Evolutionary conservation across 345 rosid genomes (phyloP), one percentile per base, ranked within the genome.

Genomic region (Trapa incisa): DNA sequence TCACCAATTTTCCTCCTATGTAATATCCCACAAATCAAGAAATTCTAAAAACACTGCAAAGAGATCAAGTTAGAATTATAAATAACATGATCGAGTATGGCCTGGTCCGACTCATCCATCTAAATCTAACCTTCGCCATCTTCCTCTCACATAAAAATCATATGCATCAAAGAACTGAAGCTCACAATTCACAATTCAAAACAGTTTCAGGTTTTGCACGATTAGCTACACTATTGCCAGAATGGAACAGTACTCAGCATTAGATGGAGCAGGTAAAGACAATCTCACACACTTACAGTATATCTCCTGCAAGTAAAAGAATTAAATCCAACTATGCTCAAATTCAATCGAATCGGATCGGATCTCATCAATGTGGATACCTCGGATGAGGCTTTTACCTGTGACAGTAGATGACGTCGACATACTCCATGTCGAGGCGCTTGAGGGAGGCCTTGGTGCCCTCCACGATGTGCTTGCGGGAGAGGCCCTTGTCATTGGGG

Each of bases 381-480:
- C 37, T 38, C 61, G 39, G 38, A 0, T 22, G 16, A 37, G 58
- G 6, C 13, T n/a, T 48, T 8, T 22, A 73, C 95, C 96, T 75
- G 81, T 91, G 97, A 47, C 96, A 91, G 70, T 94, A 94, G 53
- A 94, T 76, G 61, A 94, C 76, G 74, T 94, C 99, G 14, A 89
- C 93, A 57, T 91, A 94, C 3, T 91, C 97, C 96, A 85, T 87
- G 74, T 94, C 96, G 42, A 94, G 91, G 56, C 99, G 61, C 75
- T 91, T 94, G 65, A 94, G 87, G 37, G 96, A 94, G 53, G 97
- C 80, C 79, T 91, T 87, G 17, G 99, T 89, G 41, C 99, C 99
- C 79, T 94, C 99, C 0, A 94, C 80, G 39, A 94, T 82, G 80
- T 94, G 96, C 74, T 94, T 94, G 68, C 99, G 75, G 50, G 92